Evolutionary conservation across 2,329 filamentous ascomycete species (phyloP).

Genomic region (Fusarium nelsonii): DNA sequence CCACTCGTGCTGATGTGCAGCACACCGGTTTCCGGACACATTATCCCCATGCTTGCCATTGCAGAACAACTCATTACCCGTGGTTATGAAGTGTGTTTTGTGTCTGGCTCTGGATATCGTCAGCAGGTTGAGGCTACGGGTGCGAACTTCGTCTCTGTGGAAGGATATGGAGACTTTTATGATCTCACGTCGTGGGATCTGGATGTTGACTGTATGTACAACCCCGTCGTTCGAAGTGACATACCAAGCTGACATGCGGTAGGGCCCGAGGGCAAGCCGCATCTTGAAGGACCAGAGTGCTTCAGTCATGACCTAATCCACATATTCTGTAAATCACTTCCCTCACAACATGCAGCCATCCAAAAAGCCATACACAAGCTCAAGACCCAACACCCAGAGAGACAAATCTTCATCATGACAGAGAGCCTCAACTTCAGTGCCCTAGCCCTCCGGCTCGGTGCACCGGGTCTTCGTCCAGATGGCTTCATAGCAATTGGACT

Average conservation of each 20-base stretch:
- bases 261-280: conserved; percentile 1
- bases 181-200: conserved; percentile 6
- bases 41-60: conserved; percentile 10
- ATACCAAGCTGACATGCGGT: neutral
- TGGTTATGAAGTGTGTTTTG: neutral
- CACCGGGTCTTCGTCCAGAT: conserved; percentile 1
- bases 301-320: conserved; percentile 6
- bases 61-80: conserved; percentile 1
- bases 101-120: conserved; percentile 1
- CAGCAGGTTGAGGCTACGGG: neutral
- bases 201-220: neutral
- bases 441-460: neutral
- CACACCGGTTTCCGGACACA: conserved; percentile 3
- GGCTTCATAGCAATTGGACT: conserved; percentile 8
- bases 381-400: neutral
- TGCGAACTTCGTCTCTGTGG: neutral
- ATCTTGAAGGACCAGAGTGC: conserved; percentile 2
- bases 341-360: conserved; percentile 1
- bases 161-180: conserved; percentile 7
- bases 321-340: neutral
- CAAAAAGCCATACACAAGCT: neutral
- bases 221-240: neutral
- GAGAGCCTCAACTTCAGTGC: conserved; percentile 7
- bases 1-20: neutral
- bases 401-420: conserved; percentile 1